phyloP scores from a whole-genome alignment of 805 yeast species.

The Candida pini region DNA sequence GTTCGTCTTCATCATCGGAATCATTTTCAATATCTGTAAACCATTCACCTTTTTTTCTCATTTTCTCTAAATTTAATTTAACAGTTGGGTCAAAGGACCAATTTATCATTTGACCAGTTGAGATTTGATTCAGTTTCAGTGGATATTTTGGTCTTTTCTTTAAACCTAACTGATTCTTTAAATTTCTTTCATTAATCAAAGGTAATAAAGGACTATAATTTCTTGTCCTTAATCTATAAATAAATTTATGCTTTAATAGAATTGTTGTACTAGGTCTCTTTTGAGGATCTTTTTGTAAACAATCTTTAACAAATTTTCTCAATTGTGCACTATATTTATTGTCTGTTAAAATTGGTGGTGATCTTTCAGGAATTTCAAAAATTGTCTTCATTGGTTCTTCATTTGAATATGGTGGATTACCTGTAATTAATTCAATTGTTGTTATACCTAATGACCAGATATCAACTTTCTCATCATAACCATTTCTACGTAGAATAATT shows the following conservation, averaged over 20 bases:
- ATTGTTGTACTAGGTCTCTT: constrained; percentile 56
- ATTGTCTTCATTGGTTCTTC: constrained; percentile 75
- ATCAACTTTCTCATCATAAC: constrained; percentile 83
- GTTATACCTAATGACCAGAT: constrained; percentile 97
- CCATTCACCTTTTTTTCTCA: not conserved
- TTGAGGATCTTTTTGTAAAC: constrained; percentile 62
- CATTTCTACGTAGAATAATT: constrained; percentile 51
- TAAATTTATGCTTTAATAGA: constrained; percentile 50
- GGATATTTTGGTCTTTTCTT: constrained; percentile 35
- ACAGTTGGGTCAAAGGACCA: constrained; percentile 21
- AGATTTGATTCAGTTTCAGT: constrained; percentile 19
- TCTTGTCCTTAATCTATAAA: constrained; percentile 32
- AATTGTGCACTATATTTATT: constrained; percentile 35
- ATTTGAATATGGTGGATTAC: constrained; percentile 73
- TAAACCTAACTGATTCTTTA: constrained; percentile 28
- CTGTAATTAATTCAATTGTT: constrained; percentile 75
- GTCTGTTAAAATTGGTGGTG: constrained; percentile 56
- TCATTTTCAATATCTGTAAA: constrained; percentile 3
- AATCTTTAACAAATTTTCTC: constrained; percentile 53
- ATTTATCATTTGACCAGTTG: constrained; percentile 21
- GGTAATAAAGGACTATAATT: constrained; percentile 20
- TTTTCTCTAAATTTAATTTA: constrained; percentile 2
- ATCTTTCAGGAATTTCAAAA: constrained; percentile 58
- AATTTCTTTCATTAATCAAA: constrained; percentile 31
- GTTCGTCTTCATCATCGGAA: constrained; percentile 12